Conservation (phyloP, 257 asterid species). For the Solanum pimpinellifolium region DNA sequence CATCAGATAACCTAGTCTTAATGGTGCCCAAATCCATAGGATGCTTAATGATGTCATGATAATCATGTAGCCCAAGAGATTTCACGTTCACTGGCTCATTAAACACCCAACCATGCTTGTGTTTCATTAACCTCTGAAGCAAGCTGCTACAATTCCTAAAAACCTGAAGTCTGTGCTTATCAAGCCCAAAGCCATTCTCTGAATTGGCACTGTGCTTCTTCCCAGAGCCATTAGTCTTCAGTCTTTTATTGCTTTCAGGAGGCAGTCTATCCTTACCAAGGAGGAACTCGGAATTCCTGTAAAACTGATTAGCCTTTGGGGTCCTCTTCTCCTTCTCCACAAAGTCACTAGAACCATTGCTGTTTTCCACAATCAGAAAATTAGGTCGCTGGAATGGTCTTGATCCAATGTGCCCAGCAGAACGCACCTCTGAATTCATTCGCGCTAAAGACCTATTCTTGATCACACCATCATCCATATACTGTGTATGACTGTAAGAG, state of each 20-base stretch:
- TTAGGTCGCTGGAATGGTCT: conserved; percentile 65
- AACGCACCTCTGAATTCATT: conserved; percentile 43
- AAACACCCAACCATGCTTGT: conserved; percentile 82
- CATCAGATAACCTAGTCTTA: conserved; percentile 49
- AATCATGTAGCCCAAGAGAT: conserved; percentile 60
- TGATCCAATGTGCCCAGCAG: conserved; percentile 30
- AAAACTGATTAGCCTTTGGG: conserved; percentile 85
- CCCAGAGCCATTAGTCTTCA: conserved; percentile 47
- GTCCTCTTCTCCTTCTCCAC: conserved; percentile 87
- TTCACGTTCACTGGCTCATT: conserved; percentile 72
- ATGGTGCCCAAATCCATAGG: conserved; percentile 97
- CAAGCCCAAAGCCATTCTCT: conserved; percentile 26
- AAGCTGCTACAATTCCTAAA: conserved; percentile 58
- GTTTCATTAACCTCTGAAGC: conserved; percentile 83
- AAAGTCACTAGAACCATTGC: conserved; percentile 25
- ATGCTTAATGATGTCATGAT: conserved; percentile 59
- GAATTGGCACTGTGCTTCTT: conserved; percentile 33
- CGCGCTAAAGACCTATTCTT: conserved; percentile 37
- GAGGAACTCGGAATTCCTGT: conserved; percentile 80
- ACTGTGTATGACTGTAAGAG: conserved; percentile 24
- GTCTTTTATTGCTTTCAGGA: conserved; percentile 60
- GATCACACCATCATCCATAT: conserved; percentile 11
- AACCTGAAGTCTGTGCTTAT: conserved; percentile 37
- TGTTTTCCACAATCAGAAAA: conserved; percentile 43
- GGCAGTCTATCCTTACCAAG: conserved; percentile 85